phyloP scores from a whole-genome alignment of 345 rosid genomes.

The Balakata baccata region DNA sequence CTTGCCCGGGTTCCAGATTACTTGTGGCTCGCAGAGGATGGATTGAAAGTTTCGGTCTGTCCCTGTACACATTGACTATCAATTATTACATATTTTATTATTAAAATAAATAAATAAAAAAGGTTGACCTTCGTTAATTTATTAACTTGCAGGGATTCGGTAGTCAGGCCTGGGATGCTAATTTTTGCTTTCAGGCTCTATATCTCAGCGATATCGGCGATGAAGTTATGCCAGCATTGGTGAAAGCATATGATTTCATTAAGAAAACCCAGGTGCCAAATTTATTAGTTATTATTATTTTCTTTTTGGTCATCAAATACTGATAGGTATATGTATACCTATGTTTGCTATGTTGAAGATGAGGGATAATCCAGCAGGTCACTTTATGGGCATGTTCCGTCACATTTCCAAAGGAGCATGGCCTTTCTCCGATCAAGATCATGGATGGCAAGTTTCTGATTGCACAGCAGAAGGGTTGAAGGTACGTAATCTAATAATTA shows the following conservation, averaged over 20 bases:
- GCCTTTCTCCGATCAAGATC: conserved; percentile 52
- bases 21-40: conserved; percentile 69
- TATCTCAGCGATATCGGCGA: conserved; percentile 33
- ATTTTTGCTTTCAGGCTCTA: conserved; percentile 42
- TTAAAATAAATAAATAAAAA: too few species aligned
- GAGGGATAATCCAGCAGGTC: conserved; percentile 41
- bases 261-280: conserved; percentile 49
- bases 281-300: too few species aligned
- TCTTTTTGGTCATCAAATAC: too few species aligned
- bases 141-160: conserved; percentile 43
- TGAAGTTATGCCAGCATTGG: conserved; percentile 36
- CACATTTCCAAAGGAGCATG: conserved; percentile 51
- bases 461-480: conserved; percentile 44
- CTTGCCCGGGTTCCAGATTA: conserved; percentile 52
- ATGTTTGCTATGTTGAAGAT: conserved; percentile 18
- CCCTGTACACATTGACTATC: background rate
- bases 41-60: conserved; percentile 58
- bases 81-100: too few species aligned
- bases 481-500: too few species aligned
- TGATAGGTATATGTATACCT: too few species aligned
- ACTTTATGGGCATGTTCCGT: conserved; percentile 34
- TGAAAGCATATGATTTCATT: conserved; percentile 36
- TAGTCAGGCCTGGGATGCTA: conserved; percentile 63
- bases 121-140: too few species aligned
- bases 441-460: conserved; percentile 54